Conservation (phyloP, 768 basidiomycete species). For the Suillus alpinus region DNA sequence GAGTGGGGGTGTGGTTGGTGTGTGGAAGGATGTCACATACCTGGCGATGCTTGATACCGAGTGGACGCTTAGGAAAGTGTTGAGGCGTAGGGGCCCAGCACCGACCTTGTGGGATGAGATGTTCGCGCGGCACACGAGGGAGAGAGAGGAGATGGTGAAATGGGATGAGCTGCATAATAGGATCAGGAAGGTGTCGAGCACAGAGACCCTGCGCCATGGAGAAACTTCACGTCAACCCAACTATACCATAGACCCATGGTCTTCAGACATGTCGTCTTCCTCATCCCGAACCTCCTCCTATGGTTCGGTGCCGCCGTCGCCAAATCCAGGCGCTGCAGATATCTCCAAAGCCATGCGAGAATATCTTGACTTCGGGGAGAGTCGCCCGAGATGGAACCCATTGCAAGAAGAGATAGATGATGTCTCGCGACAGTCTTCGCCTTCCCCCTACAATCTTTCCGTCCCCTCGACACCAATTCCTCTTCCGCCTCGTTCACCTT, state of each 20-base stretch:
- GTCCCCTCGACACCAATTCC: slow-evolving; percentile 13
- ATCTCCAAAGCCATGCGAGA: slow-evolving; percentile 14
- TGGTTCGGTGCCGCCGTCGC: slow-evolving; percentile 22
- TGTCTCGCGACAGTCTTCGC: neutral
- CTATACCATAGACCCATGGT: slow-evolving; percentile 9
- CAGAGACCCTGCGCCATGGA: slow-evolving; percentile 38
- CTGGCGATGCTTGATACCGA: slow-evolving; percentile 62
- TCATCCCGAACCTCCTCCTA: slow-evolving; percentile 13
- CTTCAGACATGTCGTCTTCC: slow-evolving; percentile 9
- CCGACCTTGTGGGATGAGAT: slow-evolving; percentile 61
- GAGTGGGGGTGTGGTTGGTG: slow-evolving; percentile 32
- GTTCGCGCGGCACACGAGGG: slow-evolving; percentile 52
- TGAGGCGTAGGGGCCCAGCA: slow-evolving; percentile 20
- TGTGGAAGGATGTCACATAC: slow-evolving; percentile 62
- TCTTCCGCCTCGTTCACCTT: slow-evolving; percentile 17
- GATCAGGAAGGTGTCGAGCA: slow-evolving; percentile 35
- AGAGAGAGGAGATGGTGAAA: slow-evolving; percentile 51
- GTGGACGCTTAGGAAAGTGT: slow-evolving; percentile 40
- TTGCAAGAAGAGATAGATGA: neutral
- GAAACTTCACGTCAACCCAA: slow-evolving; percentile 14
- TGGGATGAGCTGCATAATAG: slow-evolving; percentile 43
- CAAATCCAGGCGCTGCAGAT: slow-evolving; percentile 5
- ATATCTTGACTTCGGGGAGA: slow-evolving; percentile 5
- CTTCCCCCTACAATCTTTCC: slow-evolving; percentile 26
- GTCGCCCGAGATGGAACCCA: slow-evolving; percentile 9